Base-by-base conservation (phyloP, 192 early-diverging fungal species). In the Gryganskiella cystojenkinii region DNA sequence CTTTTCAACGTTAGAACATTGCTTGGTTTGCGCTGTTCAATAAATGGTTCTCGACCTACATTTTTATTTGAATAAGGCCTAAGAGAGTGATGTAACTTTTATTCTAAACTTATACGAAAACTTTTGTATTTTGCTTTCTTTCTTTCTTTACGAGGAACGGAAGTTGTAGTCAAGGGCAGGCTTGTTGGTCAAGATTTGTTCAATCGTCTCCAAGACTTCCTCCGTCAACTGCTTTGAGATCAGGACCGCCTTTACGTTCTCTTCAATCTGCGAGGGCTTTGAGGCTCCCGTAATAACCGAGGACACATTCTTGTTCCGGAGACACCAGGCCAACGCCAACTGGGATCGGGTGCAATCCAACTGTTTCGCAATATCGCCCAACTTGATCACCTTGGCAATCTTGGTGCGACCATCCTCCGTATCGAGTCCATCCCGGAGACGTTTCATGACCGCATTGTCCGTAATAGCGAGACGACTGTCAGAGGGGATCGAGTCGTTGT, bases 201-300 rank as follows among this genome's bases (percentile, higher is more conserved):
- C 93, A 56, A 95, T 90, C 47, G 88, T 85, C 20, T 20, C 56
- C 83, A 94, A 85, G 30, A 92, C 69, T 61, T 93, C 90, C 42
- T 82, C 81, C 25, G 91, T 94, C 63, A 95, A 71, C 62, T 86
- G 84, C 13, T 80, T 79, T 15, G 87, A 70, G 7, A 91, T 63
- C 54, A 67, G 67, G 8, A 94, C 43, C 4, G 91, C 85, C 79
- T 86, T 80, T 20, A 93, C 45, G 82, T 95, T 93, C 80, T 95
- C 93, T 34, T 80, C 72, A 11, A 94, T 82, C 83, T 95, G 93
- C 46, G 87, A 78, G 1, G 89, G 86, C 51, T 80, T 80, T 30
- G 86, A 87, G 1, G 91, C 94, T 27, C 93, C 93, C 28, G 82
- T 90, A 53, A 91, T 90, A 4, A 91, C 88, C 2, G 86, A 81